Evolutionary conservation across 768 basidiomycete species (phyloP), one percentile per base, ranked within the genome.

Genomic region (Gelatoporia subvermispora): DNA sequence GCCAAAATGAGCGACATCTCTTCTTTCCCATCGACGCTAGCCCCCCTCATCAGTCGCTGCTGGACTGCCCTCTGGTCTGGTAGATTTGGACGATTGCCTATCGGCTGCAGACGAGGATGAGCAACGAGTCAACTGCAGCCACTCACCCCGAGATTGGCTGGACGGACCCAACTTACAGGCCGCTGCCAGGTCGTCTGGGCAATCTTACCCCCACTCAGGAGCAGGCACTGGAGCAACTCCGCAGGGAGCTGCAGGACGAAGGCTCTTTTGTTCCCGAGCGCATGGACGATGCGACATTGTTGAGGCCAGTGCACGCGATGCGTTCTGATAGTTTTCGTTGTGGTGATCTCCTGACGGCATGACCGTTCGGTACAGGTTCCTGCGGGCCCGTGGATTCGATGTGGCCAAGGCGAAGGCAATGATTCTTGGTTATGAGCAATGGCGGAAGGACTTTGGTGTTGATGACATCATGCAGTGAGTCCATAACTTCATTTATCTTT

Each of bases 301-400:
- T 91, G 54, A 74, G 84, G 82, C 84, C 47, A 18, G 75, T 65
- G 15, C 3, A 9, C 21, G 7, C 28, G 31, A 4, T 40, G 15
- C 25, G 49, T 95, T 95, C 8, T 68, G 98, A 59, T 99, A 38
- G 16, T 23, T 28, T 1, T 8, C 38, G 38, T 24, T 28, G 34
- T 25, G 5, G 45, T 11, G 45, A 37, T 25, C 7, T 16, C 7
- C 45, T 13, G 34, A 17, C 18, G n/a, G 22, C 25, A 28, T 36
- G 44, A 97, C 42, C 28, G 18, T 15, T 9, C n/a, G n/a, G n/a
- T n/a, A n/a, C n/a, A 91, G 93, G 61, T 99, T 95, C 72, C 71
- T 97, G 51, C 79, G 96, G 31, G 96, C 95, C 4, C 77, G 96
- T 56, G 93, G 87, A 68, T 99, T 97, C 56, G 93, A 98, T 70